Evolutionary conservation across 2,329 filamentous ascomycete genomes (phyloP).

Genomic region (Stagonosporopsis rhizophila): DNA sequence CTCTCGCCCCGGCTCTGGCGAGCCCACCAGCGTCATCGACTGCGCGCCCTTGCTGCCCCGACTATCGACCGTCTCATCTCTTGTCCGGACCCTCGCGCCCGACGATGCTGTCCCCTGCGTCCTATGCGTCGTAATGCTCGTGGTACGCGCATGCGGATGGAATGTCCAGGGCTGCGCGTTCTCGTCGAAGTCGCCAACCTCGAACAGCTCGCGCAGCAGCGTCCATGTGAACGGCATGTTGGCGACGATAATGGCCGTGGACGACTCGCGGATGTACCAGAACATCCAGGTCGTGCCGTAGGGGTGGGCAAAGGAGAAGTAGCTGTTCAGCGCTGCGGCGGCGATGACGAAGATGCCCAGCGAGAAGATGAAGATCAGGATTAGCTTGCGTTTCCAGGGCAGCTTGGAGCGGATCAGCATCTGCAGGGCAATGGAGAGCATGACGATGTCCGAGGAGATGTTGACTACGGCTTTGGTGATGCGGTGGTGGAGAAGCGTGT

Average conservation of each 20-base stretch:
- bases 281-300: slow-evolving; percentile 39
- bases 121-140: slow-evolving; percentile 29
- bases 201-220: slow-evolving; percentile 58
- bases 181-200: slow-evolving; percentile 43
- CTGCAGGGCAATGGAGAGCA: slow-evolving; percentile 54
- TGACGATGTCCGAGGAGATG: slow-evolving; percentile 55
- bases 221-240: slow-evolving; percentile 62
- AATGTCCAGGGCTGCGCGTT: slow-evolving; percentile 37
- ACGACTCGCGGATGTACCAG: slow-evolving; percentile 44
- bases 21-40: slow-evolving; percentile 26
- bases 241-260: slow-evolving; percentile 53
- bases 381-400: slow-evolving; percentile 58
- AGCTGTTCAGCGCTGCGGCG: slow-evolving; percentile 58
- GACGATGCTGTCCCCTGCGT: slow-evolving; percentile 19
- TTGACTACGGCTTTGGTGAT: slow-evolving; percentile 53
- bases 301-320: slow-evolving; percentile 46
- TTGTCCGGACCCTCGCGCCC: slow-evolving; percentile 14
- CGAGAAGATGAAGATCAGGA: slow-evolving; percentile 64
- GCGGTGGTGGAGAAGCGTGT: slow-evolving; percentile 45
- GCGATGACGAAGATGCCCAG: slow-evolving; percentile 61
- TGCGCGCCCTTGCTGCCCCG: slow-evolving; percentile 18
- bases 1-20: slow-evolving; percentile 18
- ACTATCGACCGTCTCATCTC: slow-evolving; percentile 13
- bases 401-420: slow-evolving; percentile 55
- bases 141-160: slow-evolving; percentile 36